Conservation (phyloP, 2,329 filamentous ascomycete genomes). For the Pseudogymnoascus sp. region DNA sequence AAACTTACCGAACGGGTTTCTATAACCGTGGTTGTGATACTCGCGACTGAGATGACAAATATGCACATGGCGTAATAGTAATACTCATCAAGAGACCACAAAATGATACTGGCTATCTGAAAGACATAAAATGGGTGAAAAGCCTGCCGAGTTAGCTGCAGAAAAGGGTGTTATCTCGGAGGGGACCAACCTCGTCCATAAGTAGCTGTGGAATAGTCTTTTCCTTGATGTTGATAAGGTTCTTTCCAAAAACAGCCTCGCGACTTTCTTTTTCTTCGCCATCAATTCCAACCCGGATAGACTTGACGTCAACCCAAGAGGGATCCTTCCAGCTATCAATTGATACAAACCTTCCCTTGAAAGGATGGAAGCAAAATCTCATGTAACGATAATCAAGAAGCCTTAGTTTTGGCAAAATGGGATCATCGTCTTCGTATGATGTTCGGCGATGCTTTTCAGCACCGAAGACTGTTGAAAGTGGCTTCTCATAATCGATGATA, state of each 20-base stretch:
- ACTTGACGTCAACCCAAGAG: slow-evolving; percentile 69
- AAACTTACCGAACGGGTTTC: slow-evolving; percentile 72
- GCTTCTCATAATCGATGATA: slow-evolving; percentile 44
- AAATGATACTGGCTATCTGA: slow-evolving; percentile 83
- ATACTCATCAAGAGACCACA: slow-evolving; percentile 94
- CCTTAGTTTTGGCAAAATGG: slow-evolving; percentile 65
- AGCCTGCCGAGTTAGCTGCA: slow-evolving; percentile 43
- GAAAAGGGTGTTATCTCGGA: slow-evolving; percentile 4
- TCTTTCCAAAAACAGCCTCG: slow-evolving; percentile 80
- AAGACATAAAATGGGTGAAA: slow-evolving; percentile 99
- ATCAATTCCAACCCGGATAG: slow-evolving; percentile 72
- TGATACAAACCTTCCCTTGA: slow-evolving; percentile 80
- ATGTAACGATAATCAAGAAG: slow-evolving; percentile 91
- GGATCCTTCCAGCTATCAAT: slow-evolving; percentile 93
- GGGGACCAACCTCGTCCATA: slow-evolving; percentile 66
- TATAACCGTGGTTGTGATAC: slow-evolving; percentile 79
- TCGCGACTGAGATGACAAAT: slow-evolving; percentile 87
- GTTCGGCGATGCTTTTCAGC: slow-evolving; percentile 52
- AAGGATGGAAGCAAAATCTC: slow-evolving; percentile 81
- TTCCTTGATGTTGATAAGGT: slow-evolving; percentile 87
- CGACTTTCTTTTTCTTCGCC: slow-evolving; percentile 79
- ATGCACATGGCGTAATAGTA: slow-evolving; percentile 97
- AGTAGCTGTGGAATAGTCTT: slow-evolving; percentile 78
- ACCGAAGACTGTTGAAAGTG: slow-evolving; percentile 60
- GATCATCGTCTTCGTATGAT: slow-evolving; percentile 64